These are phyloP conservation scores for Paecilomyces niveus DNA, from an alignment of 2,329 filamentous ascomycete species.

Conservation along the genomic window DNA sequence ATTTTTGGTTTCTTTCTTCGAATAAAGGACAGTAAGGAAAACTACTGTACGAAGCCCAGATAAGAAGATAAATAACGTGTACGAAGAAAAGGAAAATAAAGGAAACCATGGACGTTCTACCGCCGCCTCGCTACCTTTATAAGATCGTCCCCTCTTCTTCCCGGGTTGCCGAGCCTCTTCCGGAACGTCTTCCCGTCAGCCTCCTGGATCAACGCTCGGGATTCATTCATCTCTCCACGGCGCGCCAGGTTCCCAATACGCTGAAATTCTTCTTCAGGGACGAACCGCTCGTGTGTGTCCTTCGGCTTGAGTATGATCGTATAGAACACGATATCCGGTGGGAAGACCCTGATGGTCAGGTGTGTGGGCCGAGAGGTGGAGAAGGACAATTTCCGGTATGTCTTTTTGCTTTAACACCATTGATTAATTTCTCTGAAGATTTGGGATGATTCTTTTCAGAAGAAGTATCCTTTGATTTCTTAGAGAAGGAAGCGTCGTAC, in stretches of 20 bases:
- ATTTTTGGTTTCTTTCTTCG: background rate
- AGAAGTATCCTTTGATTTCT: background rate
- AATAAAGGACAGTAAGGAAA: background rate
- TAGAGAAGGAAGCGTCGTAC: background rate
- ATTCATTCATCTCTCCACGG: constrained; percentile 33
- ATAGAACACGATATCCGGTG: constrained; percentile 25
- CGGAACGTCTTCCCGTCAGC: constrained; percentile 29
- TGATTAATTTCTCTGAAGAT: background rate
- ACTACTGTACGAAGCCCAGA: background rate
- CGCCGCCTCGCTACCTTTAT: constrained; percentile 28
- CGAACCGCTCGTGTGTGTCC: constrained; percentile 29
- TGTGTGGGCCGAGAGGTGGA: constrained; percentile 27
- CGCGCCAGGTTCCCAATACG: constrained; percentile 31
- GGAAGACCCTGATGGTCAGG: constrained; percentile 31
- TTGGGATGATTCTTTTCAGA: background rate
- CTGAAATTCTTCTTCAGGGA: constrained; percentile 31
- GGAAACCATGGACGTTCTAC: constrained; percentile 11
- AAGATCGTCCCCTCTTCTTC: constrained; percentile 30
- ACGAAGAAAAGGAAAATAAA: background rate
- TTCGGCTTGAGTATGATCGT: constrained; percentile 26
- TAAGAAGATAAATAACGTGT: background rate
- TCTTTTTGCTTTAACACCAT: background rate
- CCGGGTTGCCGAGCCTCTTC: constrained; percentile 28
- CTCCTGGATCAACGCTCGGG: constrained; percentile 27
- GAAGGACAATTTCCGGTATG: constrained; percentile 35